Conservation (phyloP, 257 asterid genomes). For the Petrea volubilis region DNA sequence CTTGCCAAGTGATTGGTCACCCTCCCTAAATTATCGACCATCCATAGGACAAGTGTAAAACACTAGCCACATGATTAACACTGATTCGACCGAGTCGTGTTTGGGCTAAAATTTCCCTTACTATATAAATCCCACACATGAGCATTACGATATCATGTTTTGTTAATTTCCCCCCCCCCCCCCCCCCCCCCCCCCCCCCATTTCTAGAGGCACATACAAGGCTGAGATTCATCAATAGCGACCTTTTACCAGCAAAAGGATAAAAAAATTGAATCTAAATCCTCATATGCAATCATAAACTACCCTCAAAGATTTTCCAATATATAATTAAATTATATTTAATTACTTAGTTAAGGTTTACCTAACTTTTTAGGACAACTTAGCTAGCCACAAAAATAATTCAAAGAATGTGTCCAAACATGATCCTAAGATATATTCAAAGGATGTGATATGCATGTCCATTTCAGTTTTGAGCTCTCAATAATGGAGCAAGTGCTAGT, state of each 20-base stretch:
- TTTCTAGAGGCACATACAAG: not conserved
- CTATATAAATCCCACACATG: too few species aligned
- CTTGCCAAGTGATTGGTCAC: too few species aligned
- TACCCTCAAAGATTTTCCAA: not conserved
- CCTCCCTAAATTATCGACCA: too few species aligned
- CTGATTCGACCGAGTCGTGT: too few species aligned
- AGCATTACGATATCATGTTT: not conserved
- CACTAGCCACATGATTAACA: too few species aligned
- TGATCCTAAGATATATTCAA: not conserved
- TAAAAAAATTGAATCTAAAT: not conserved
- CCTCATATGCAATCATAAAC: not conserved
- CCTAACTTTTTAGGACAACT: not conserved
- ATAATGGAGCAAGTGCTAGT: slow-evolving; percentile 28
- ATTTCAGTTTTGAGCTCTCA: slow-evolving; percentile 11
- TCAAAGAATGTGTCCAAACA: not conserved
- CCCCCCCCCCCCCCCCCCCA: too few species aligned
- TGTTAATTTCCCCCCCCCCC: not conserved
- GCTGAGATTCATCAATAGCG: not conserved
- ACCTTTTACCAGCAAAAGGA: not conserved
- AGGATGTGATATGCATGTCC: not conserved
- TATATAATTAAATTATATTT: not conserved
- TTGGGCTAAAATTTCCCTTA: too few species aligned
- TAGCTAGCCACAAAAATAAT: not conserved
- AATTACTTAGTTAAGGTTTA: not conserved
- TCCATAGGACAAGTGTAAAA: too few species aligned